Evolutionary conservation across 2,329 filamentous ascomycete genomes (phyloP).

Genomic region (Aphanocladium album): DNA sequence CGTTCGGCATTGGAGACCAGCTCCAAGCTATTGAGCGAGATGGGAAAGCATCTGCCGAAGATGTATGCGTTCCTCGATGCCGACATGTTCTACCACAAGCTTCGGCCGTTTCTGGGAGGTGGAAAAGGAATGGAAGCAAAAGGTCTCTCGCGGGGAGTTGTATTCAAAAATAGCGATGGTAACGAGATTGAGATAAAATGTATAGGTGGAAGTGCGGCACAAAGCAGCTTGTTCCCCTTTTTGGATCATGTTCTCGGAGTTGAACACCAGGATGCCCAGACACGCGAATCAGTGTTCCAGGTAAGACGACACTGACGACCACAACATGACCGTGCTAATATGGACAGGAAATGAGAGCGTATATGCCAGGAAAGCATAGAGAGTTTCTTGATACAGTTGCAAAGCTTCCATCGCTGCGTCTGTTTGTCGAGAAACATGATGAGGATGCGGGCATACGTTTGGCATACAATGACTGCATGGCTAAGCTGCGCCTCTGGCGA

Average conservation of each 20-base stretch:
- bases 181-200: conserved; percentile 11
- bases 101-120: conserved; percentile 14
- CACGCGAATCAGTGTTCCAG: conserved; percentile 14
- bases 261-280: conserved; percentile 9
- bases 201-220: conserved; percentile 18
- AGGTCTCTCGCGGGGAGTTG: conserved; percentile 15
- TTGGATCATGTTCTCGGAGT: conserved; percentile 16
- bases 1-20: conserved; percentile 4
- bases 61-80: conserved; percentile 16
- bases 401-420: conserved; percentile 13
- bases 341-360: conserved; percentile 12
- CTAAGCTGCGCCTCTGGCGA: conserved; percentile 15
- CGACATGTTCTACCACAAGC: conserved; percentile 15
- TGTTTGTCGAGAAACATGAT: conserved; percentile 11
- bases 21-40: conserved; percentile 9
- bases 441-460: conserved; percentile 1
- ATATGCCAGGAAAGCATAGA: conserved; percentile 18
- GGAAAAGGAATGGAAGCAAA: conserved; percentile 17
- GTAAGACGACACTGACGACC: not conserved
- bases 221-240: conserved; percentile 19
- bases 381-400: conserved; percentile 14
- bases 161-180: conserved; percentile 16
- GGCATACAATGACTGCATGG: conserved; percentile 14
- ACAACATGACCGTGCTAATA: not conserved
- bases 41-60: conserved; percentile 16